These are phyloP conservation scores for Leptographium flavum DNA, from an alignment of 2,329 filamentous ascomycete species.

Conservation along the genomic window DNA sequence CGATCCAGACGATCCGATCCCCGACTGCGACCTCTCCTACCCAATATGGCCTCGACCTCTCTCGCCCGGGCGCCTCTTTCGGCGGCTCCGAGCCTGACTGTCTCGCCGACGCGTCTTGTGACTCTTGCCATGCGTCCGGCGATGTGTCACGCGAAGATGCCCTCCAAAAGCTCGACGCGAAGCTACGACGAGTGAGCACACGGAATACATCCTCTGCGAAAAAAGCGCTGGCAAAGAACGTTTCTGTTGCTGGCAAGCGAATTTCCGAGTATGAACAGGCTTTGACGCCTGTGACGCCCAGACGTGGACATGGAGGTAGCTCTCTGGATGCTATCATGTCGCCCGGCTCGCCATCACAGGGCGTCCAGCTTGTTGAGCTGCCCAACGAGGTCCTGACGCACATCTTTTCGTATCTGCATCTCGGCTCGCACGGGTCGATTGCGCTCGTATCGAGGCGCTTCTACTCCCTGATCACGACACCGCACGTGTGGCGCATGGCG, in stretches of 20 bases:
- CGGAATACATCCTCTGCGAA: neutral
- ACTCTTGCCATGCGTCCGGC: constrained; percentile 14
- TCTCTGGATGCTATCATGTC: neutral
- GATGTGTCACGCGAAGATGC: constrained; percentile 20
- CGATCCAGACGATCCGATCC: constrained; percentile 23
- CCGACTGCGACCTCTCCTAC: constrained; percentile 15
- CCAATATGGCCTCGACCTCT: constrained; percentile 44
- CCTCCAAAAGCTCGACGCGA: constrained; percentile 30
- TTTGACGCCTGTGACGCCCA: constrained; percentile 29
- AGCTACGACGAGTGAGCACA: constrained; percentile 38
- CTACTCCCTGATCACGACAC: constrained; percentile 72
- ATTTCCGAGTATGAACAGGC: constrained; percentile 50
- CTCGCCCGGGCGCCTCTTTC: constrained; percentile 22
- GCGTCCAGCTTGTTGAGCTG: constrained; percentile 37
- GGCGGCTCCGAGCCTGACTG: neutral
- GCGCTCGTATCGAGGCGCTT: constrained; percentile 81
- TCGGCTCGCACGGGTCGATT: constrained; percentile 67
- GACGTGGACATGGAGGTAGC: constrained; percentile 15
- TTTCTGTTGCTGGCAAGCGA: constrained; percentile 33
- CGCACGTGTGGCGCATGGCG: constrained; percentile 85
- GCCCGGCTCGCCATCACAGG: constrained; percentile 17
- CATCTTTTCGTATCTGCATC: constrained; percentile 77
- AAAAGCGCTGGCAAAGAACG: neutral
- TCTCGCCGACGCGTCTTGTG: constrained; percentile 10
- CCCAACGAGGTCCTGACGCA: constrained; percentile 92